Conservation (phyloP, 2,329 filamentous ascomycete genomes). For the Fusarium keratoplasticum region DNA sequence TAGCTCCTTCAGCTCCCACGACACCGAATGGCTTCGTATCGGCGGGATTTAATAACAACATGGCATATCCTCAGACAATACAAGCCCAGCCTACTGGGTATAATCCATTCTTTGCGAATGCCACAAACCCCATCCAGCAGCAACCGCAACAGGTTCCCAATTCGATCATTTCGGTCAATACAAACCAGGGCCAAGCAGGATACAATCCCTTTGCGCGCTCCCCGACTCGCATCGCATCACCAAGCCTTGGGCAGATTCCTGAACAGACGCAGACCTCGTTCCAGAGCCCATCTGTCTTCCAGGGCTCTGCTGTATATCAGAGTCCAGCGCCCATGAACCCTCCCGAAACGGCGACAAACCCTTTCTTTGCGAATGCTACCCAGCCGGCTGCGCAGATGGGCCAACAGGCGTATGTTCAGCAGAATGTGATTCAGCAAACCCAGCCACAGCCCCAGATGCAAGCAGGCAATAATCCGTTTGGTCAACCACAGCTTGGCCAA, state of each 20-base stretch:
- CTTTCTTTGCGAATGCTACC: constrained; percentile 50
- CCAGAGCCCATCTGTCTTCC: constrained; percentile 47
- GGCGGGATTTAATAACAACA: constrained; percentile 56
- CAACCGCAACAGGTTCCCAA: constrained; percentile 49
- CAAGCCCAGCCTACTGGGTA: constrained; percentile 58
- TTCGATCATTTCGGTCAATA: constrained; percentile 53
- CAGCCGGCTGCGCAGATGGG: constrained; percentile 44
- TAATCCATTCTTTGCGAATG: constrained; percentile 64
- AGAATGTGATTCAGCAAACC: constrained; percentile 30
- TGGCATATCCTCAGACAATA: constrained; percentile 55
- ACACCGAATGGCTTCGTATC: constrained; percentile 55
- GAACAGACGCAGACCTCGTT: constrained; percentile 63
- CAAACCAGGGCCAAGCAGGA: constrained; percentile 47
- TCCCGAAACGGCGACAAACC: constrained; percentile 49
- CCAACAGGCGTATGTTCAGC: constrained; percentile 46
- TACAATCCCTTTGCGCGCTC: constrained; percentile 64
- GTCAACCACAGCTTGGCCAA: constrained; percentile 24
- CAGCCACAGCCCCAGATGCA: constrained; percentile 31
- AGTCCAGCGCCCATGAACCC: constrained; percentile 42
- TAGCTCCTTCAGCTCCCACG: constrained; percentile 57
- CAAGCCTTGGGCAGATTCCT: constrained; percentile 63
- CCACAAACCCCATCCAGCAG: constrained; percentile 47
- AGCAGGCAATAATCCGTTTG: constrained; percentile 26
- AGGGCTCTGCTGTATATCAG: constrained; percentile 49
- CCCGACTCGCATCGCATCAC: constrained; percentile 63